Evolutionary conservation across 257 asterid species (phyloP).

Genomic region (Fraxinus excelsior): DNA sequence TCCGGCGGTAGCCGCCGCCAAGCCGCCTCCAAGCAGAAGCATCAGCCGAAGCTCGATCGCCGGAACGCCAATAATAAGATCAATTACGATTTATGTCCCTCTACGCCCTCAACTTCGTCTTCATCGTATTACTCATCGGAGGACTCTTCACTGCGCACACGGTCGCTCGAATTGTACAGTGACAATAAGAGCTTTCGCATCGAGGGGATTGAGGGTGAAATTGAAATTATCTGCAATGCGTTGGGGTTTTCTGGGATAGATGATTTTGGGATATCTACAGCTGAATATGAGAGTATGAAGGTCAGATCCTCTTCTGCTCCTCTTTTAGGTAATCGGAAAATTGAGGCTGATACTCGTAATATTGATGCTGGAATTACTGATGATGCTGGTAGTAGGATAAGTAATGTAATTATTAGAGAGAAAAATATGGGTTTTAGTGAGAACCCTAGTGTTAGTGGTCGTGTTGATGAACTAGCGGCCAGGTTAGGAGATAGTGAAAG

Average conservation of each 20-base stretch:
- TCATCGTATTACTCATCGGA: slow-evolving; percentile 41
- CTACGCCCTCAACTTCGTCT: slow-evolving; percentile 49
- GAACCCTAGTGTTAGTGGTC: slow-evolving; percentile 21
- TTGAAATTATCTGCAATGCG: slow-evolving; percentile 46
- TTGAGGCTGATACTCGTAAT: slow-evolving; percentile 10
- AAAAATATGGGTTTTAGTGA: not conserved
- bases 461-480: slow-evolving; percentile 11
- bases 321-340: slow-evolving; percentile 17
- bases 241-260: slow-evolving; percentile 80
- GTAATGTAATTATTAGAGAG: slow-evolving; percentile 11
- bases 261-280: slow-evolving; percentile 66
- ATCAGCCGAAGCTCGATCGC: slow-evolving; percentile 61
- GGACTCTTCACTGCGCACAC: slow-evolving; percentile 41
- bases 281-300: slow-evolving; percentile 74
- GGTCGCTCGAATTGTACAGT: slow-evolving; percentile 55
- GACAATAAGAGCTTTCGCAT: slow-evolving; percentile 67
- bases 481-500: not conserved
- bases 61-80: slow-evolving; percentile 66
- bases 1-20: slow-evolving; percentile 28
- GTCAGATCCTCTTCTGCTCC: slow-evolving; percentile 58
- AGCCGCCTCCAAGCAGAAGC: slow-evolving; percentile 37
- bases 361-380: not conserved
- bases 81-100: slow-evolving; percentile 56
- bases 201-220: slow-evolving; percentile 65
- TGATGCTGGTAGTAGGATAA: slow-evolving; percentile 13